phyloP scores from a whole-genome alignment of 345 rosid species.

The Nasturtium officinale region DNA sequence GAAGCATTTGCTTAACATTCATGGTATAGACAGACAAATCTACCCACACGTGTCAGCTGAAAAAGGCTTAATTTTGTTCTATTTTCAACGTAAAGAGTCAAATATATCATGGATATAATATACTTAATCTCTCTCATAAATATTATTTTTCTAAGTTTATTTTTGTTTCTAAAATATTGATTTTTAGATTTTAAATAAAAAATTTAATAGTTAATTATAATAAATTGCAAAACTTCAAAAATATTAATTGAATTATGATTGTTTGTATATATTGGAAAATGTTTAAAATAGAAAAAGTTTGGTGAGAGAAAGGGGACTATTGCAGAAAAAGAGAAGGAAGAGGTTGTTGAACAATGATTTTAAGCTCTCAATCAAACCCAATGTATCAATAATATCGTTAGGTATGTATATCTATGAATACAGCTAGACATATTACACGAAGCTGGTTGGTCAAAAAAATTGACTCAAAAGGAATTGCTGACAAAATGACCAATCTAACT shows the following conservation, averaged over 20 bases:
- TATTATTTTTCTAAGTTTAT: no score
- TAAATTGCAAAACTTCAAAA: no score
- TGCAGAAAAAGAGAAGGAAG: neutral
- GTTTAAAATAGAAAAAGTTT: no score
- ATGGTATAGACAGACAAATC: neutral
- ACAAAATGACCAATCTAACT: slow-evolving; percentile 13
- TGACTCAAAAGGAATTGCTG: slow-evolving; percentile 10
- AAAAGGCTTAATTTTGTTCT: neutral
- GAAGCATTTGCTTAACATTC: neutral
- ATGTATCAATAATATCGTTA: slow-evolving; percentile 25
- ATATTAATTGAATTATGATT: no score
- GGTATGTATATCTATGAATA: slow-evolving; percentile 25
- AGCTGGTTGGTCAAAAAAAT: slow-evolving; percentile 23
- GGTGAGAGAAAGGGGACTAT: no score
- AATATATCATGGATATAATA: slow-evolving; percentile 8
- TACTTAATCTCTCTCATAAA: no score
- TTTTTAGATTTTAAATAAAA: no score
- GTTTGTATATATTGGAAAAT: no score
- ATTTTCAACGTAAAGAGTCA: slow-evolving; percentile 20
- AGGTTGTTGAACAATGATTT: slow-evolving; percentile 28
- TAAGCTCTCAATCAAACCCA: slow-evolving; percentile 26
- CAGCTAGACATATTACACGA: slow-evolving; percentile 20
- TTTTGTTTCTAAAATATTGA: no score
- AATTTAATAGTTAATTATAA: no score
- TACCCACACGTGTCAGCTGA: slow-evolving; percentile 9